A percentile compares a stretch with the other conserved stretches of the same genome.
Evolutionary conservation across 371 early-diverging fungal genomes (phyloP).

Genomic region (Mortierella polycephala): DNA sequence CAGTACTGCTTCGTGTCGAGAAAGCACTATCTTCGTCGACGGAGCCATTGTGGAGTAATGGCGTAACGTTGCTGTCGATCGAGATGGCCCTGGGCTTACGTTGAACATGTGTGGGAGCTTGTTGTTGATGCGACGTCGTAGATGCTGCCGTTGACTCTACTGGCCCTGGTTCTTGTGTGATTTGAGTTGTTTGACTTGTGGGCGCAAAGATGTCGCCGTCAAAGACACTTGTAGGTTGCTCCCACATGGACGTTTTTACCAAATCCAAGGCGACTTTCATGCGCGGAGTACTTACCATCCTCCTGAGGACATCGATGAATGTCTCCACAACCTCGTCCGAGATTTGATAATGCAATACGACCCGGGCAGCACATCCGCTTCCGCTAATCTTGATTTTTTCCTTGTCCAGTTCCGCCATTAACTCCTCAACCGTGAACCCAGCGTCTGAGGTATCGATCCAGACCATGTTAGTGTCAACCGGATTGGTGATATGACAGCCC

Average conservation of each 20-base stretch:
- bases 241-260: conserved; percentile 18
- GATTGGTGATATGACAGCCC: conserved; percentile 72
- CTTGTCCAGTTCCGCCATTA: conserved; percentile 62
- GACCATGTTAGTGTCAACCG: conserved; percentile 94
- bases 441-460: conserved; percentile 69
- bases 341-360: conserved; percentile 87
- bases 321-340: conserved; percentile 67
- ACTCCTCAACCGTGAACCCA: conserved; percentile 62
- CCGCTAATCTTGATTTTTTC: conserved; percentile 73
- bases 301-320: conserved; percentile 55
- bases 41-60: conserved; percentile 1
- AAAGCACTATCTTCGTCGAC: not conserved
- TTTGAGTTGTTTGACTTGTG: conserved; percentile 3
- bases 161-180: not conserved
- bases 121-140: too few relatives aligned
- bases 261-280: conserved; percentile 40
- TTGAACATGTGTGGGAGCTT: not conserved
- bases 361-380: conserved; percentile 62
- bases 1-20: not conserved
- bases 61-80: not conserved
- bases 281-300: conserved; percentile 17
- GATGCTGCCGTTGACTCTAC: not conserved
- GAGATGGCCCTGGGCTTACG: not conserved
- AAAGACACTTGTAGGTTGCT: conserved; percentile 14
- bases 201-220: conserved; percentile 2